Base-by-base conservation (phyloP, 768 basidiomycete genomes). In the Obba rivulosa region DNA sequence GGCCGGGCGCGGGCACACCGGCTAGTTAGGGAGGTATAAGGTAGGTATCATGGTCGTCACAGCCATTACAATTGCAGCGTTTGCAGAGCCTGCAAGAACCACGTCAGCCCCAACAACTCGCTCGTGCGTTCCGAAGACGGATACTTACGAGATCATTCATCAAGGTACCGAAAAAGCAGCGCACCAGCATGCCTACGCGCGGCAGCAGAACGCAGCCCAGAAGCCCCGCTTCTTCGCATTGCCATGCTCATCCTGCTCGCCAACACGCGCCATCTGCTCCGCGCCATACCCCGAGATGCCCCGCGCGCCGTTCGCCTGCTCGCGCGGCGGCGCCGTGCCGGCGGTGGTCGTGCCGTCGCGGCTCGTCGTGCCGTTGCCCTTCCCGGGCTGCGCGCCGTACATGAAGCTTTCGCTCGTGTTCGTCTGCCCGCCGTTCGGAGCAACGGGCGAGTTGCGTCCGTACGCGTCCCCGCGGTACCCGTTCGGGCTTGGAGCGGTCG, bases 131-230 rank as follows among this genome's bases (percentile, higher is more conserved):
- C 16, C 37, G 4, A 38, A 37, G 25, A 14, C 37, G n/a, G 16
- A 8, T 4, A 9, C 16, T 20, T 23, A 20, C 17, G 13, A 14
- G 13, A 8, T 14, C 17, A 23, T 17, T 41, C 41, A 41, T 18
- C 41, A 18, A 18, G 13, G 20, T 7, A 25, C 14, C 22, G 11
- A 4, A 49, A 17, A 28, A 31, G 35, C 8, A 49, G n/a, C 22
- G 18, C 25, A 57, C 58, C 38, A 40, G 57, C 55, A 48, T 45
- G 46, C 56, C 49, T 28, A 50, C 54, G 55, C 55, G 24, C 35
- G 77, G 64, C 87, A 90, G 66, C 87, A 90, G 49, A 89, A 66
- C 37, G 80, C 69, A 52, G 71, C 70, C 69, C 78, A 83, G 61
- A 89, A 72, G 18, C 84, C 79, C 51, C 71, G 77, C 65, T 75